Conservation (phyloP, 768 basidiomycete genomes). For the Lentinula guzmanii region DNA sequence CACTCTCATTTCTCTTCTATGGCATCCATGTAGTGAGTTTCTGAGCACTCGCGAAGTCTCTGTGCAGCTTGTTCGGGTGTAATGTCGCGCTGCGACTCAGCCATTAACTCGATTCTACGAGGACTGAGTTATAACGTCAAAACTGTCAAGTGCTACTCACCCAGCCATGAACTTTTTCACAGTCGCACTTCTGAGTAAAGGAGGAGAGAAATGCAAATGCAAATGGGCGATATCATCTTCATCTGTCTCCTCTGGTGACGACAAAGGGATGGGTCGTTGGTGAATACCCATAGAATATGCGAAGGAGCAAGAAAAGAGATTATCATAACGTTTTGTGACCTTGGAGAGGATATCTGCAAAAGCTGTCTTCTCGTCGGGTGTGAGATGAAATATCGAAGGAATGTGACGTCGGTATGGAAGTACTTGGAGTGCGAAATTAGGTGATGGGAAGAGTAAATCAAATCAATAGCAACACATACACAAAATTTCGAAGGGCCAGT, state of each 20-base stretch:
- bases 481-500: conserved; percentile 87
- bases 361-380: conserved; percentile 49
- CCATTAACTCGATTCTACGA: conserved; percentile 81
- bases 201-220: conserved; percentile 85
- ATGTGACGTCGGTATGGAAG: conserved; percentile 78
- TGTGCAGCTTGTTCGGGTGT: conserved; percentile 84
- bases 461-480: conserved; percentile 30
- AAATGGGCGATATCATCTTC: conserved; percentile 64
- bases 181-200: conserved; percentile 73
- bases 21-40: conserved; percentile 53
- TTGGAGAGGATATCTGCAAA: conserved; percentile 65
- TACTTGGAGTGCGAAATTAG: conserved; percentile 34
- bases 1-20: neutral
- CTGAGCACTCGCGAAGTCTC: conserved; percentile 45
- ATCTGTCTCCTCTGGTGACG: conserved; percentile 26
- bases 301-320: conserved; percentile 80
- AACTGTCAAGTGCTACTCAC: conserved; percentile 31
- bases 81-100: conserved; percentile 84
- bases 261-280: conserved; percentile 61
- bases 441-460: neutral
- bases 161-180: conserved; percentile 90
- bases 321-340: conserved; percentile 67
- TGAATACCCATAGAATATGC: conserved; percentile 95
- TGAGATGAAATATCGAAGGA: conserved; percentile 58
- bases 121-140: neutral